Percentiles rank a stretch among this genome's conserved stretches.
Evolutionary conservation across 169 alveolate genomes (phyloP).

Genomic region (Cryptosporidium viatorum): DNA sequence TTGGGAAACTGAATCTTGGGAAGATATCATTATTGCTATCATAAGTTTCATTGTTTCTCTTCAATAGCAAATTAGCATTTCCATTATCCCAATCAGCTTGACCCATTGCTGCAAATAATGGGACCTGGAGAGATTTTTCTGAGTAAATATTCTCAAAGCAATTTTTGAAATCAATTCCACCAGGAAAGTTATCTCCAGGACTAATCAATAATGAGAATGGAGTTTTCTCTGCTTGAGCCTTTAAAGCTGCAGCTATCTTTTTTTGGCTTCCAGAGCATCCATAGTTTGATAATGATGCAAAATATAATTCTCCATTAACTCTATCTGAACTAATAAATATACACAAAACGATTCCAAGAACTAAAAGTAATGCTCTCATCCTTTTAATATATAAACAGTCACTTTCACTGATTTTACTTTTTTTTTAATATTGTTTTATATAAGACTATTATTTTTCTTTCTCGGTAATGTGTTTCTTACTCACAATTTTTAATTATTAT

Average conservation of each 20-base stretch:
- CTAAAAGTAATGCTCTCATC: constrained; percentile 19
- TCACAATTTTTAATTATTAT: not conserved
- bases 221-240: constrained; percentile 55
- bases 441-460: not conserved
- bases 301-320: constrained; percentile 65
- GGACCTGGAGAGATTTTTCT: constrained; percentile 58
- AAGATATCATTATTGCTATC: constrained; percentile 67
- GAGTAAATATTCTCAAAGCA: constrained; percentile 67
- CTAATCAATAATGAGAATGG: constrained; percentile 64
- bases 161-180: constrained; percentile 70
- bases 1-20: constrained; percentile 66
- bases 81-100: constrained; percentile 76
- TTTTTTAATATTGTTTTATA: not conserved
- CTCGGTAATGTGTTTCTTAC: constrained; percentile 23
- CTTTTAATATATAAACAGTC: not conserved
- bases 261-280: constrained; percentile 68
- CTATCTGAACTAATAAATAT: not conserved
- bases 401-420: not conserved
- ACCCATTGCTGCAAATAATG: constrained; percentile 56
- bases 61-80: constrained; percentile 26
- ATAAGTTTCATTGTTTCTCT: constrained; percentile 48
- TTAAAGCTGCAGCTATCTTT: constrained; percentile 23
- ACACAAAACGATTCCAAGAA: constrained; percentile 31
- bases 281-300: constrained; percentile 73
- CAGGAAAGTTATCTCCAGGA: constrained; percentile 74